Base-by-base conservation (phyloP, 2,329 filamentous ascomycete species). In the Fusarium veterinarium region DNA sequence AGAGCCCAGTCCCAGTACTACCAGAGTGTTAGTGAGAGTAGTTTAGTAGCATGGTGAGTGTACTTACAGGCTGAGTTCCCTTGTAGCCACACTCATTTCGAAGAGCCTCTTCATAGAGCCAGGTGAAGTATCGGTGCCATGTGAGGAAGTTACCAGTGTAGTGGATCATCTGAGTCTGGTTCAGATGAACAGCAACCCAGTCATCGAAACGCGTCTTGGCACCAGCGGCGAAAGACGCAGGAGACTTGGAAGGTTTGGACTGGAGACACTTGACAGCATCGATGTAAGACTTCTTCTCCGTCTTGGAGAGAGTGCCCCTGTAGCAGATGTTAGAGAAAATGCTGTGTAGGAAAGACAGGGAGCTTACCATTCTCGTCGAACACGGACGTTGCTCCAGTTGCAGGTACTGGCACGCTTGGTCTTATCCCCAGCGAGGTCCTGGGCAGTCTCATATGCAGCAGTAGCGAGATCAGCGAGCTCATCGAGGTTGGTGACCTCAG, bases 201-300 rank as follows among this genome's bases (percentile, higher is more conserved):
- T 89, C 87, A 72, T 89, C 87, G 64, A 83, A 87, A 62, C 85
- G 67, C 6, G 80, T 83, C 63, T 79, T 81, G 6, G 83, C 84
- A 5, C 86, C 86, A 0, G 85, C 78, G 0, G 81, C 83, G 17
- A 80, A 76, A 1, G 76, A 71, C 1, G 77, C 61, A 1, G 81
- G 79, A 0, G 81, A 81, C 25, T 74, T 76, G 8, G 84, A 71
- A 2, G 84, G 82, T 69, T 79, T 78, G 8, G 73, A 72, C 65
- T 83, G 81, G 23, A 88, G 74, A 60, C 86, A 88, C 44, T 83
- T 78, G 53, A 86, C 82, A 6, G 86, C 85, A 11, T 80, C 75
- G 57, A 84, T 85, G 74, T 87, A 88, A 11, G 78, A 78, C 65
- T 77, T 75, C 56, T 72, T 77, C 20, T 80, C 68, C 1, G 48